Conservation (phyloP, 2,329 filamentous ascomycete species). For the Calonectria hawksworthii region DNA sequence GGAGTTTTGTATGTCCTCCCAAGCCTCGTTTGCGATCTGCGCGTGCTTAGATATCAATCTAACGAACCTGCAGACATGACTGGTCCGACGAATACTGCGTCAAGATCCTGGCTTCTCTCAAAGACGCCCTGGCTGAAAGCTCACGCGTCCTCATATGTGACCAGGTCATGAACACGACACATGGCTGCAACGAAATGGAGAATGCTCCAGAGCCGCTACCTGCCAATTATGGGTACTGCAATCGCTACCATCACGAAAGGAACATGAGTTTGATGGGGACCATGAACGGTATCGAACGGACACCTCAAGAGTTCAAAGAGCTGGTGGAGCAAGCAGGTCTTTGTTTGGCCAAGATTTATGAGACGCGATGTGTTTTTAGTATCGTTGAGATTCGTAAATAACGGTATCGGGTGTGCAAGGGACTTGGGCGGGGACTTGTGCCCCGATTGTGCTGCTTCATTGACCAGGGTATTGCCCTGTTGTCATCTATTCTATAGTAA, state of each 20-base stretch:
- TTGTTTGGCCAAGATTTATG: neutral
- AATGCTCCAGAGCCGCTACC: neutral
- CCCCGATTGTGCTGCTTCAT: too few species aligned
- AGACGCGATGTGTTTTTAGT: neutral
- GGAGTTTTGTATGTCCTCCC: neutral
- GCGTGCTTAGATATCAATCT: neutral
- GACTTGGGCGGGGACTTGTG: too few species aligned
- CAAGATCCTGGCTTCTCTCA: neutral
- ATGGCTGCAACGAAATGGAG: neutral
- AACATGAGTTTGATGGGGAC: neutral
- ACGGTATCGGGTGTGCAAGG: too few species aligned
- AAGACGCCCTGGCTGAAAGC: neutral
- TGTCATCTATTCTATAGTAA: too few species aligned
- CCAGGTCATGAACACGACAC: constrained; percentile 1
- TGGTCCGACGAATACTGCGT: neutral
- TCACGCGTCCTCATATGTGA: neutral
- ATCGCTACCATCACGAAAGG: neutral
- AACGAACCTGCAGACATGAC: neutral
- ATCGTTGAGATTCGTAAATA: neutral
- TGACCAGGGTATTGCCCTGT: too few species aligned
- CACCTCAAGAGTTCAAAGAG: neutral
- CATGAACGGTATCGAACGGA: neutral
- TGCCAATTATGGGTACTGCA: neutral
- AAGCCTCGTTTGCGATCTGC: neutral
- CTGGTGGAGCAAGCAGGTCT: neutral